Percentiles rank a stretch among this genome's conserved stretches.
Conservation (phyloP, 108 stramenopile genomes). For the Fistulifera solaris region DNA sequence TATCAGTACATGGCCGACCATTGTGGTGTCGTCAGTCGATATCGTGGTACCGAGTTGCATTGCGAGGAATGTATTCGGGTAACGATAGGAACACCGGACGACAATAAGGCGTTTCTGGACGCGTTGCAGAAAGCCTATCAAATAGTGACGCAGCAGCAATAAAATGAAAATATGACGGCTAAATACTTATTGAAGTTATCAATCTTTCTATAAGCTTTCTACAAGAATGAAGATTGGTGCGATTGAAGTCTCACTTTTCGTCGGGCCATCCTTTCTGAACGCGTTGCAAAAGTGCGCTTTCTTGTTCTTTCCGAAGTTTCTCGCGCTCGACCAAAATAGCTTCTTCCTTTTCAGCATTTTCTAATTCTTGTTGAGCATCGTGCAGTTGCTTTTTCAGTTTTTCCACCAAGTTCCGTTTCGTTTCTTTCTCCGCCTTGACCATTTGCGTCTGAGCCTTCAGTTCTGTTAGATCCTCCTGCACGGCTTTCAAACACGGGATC, state of each 20-base stretch:
- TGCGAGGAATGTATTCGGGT: constrained; percentile 90
- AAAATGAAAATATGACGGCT: constrained; percentile 1
- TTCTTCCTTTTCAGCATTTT: constrained; percentile 52
- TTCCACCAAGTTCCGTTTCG: constrained; percentile 31
- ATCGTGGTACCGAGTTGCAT: constrained; percentile 88
- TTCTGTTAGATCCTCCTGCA: constrained; percentile 39
- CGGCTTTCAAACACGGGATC: constrained; percentile 54
- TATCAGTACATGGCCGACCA: constrained; percentile 92
- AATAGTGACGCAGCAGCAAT: constrained; percentile 3
- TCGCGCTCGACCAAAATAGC: constrained; percentile 47
- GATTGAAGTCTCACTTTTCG: constrained; percentile 20
- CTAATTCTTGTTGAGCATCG: constrained; percentile 45
- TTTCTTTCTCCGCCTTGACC: constrained; percentile 23
- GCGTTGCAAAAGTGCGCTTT: constrained; percentile 35
- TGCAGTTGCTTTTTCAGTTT: constrained; percentile 42
- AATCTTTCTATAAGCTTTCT: too few species aligned
- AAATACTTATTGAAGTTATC: neutral
- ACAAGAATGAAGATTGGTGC: neutral
- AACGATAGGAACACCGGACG: constrained; percentile 82
- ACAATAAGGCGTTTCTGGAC: constrained; percentile 74
- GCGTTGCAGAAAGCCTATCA: constrained; percentile 32
- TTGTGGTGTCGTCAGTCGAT: constrained; percentile 81
- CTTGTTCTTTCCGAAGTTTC: constrained; percentile 48
- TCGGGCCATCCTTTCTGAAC: constrained; percentile 70
- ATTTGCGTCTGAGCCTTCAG: constrained; percentile 26